Base-by-base conservation (phyloP, 225 moss, liverwort and hornwort species). In the Sphagnum tenellum region DNA sequence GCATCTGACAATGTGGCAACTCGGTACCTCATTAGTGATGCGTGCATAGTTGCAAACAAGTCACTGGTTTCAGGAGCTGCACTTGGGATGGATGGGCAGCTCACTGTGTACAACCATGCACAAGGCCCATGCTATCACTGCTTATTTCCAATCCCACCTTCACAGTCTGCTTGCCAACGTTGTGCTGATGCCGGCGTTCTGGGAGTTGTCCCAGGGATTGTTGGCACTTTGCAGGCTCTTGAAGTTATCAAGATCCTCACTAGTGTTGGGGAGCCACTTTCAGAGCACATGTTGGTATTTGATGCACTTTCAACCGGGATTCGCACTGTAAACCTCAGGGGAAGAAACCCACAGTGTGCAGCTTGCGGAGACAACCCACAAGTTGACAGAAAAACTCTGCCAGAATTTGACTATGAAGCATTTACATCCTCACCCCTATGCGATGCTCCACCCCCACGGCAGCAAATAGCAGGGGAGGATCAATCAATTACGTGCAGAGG, bases 31-130 rank as follows among this genome's bases (percentile, higher is more conserved):
- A 83, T 93, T 49, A 98, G 74, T 65, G 98, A 93, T 83, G 93
- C 89, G 53, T 98, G 88, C 72, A 83, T 98, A 60, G 74, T 81
- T 66, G 81, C 85, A 47, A 72, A 64, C 49, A 78, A 74, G 84
- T 90, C 98, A 2, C 80, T 98, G 61, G 89, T 98, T 56, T 98
- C 98, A 47, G 93, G 98, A 84, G 98, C 93, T 74, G 98, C 98
- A 48, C 69, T 98, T 54, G 93, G 93, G 52, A 72, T 90, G 70
- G 98, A 98, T 68, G 98, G 98, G 56, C 98, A 98, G 76, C 85
- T 90, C 45, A 85, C 85, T 46, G 78, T 85, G 44, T 81, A 85
- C 55, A 85, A 81, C 73, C 44, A 85, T 66, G 71, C 12, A 0
- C 62, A 93, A 83, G 93, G 93, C 46, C 93, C 98, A 48, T 98